Percentiles rank a stretch among this genome's conserved stretches.
Evolutionary conservation across 2,329 filamentous ascomycete species (phyloP).

Genomic region (Stagonosporopsis vannaccii): DNA sequence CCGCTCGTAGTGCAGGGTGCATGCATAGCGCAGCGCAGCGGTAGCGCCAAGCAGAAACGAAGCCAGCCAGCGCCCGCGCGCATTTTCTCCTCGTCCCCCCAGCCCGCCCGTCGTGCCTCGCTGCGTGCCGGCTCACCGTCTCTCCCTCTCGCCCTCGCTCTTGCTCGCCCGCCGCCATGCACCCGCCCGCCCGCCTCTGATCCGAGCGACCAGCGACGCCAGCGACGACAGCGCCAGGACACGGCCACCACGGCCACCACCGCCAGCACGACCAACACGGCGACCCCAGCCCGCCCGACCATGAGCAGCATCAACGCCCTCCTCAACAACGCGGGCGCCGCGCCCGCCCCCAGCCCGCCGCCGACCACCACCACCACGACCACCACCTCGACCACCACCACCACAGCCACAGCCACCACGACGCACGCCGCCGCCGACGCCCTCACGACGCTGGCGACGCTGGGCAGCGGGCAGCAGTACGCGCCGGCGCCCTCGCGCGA

Average conservation of each 20-base stretch:
- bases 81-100: slow-evolving; percentile 8
- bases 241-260: neutral
- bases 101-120: neutral
- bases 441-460: slow-evolving; percentile 45
- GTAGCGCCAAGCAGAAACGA: slow-evolving; percentile 10
- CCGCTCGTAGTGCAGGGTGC: neutral
- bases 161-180: neutral
- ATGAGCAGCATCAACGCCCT: slow-evolving; percentile 49
- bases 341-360: slow-evolving; percentile 11
- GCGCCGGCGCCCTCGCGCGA: slow-evolving; percentile 36
- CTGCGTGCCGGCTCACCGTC: neutral
- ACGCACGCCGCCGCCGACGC: slow-evolving; percentile 52
- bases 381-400: slow-evolving; percentile 9
- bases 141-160: neutral
- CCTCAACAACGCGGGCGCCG: slow-evolving; percentile 41
- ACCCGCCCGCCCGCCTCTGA: neutral
- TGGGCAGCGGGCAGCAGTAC: slow-evolving; percentile 44
- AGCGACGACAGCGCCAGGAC: neutral
- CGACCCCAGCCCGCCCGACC: neutral
- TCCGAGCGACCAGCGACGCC: neutral
- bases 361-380: neutral
- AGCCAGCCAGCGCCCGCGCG: slow-evolving; percentile 10
- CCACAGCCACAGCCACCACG: slow-evolving; percentile 22
- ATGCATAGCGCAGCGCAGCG: neutral
- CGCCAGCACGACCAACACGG: neutral